Base-by-base conservation (phyloP, 1,139 yeast genomes). In the Yamadazyma dendronema region DNA sequence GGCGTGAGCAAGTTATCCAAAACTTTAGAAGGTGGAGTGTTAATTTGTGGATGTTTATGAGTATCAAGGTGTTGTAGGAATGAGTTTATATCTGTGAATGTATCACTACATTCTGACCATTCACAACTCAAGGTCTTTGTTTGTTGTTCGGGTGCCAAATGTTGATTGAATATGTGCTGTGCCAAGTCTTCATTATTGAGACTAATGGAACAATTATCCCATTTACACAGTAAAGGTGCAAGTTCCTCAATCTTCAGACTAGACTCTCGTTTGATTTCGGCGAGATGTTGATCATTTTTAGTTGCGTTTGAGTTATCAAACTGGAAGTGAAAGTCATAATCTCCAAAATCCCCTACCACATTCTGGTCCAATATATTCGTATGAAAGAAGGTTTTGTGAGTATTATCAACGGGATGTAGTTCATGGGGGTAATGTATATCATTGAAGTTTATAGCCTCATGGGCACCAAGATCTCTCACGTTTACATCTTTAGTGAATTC, bases 91-190 rank as follows among this genome's bases (percentile, higher is more conserved):
- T 79, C 79, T 15, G 61, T 52, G 29, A 84, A 71, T 30, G 67
- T 62, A 52, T 67, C 83, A 36, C 72, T 64, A 67, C 96, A 87
- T 38, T 79, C 71, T 42, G 67, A 63, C 95, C 95, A 86, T 54
- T 81, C 87, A 63, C 96, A 87, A 35, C 62, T 77, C 49, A 49
- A 67, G 9, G 16, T 7, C n/a, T 17, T 36, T 10, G 54, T n/a
- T n/a, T n/a, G 49, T 17, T 65, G 66, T 17, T 54, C 56, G n/a
- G 58, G 60, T 4, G 7, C 9, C 16, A 83, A 54, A 55, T 84
- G 95, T 34, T 70, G 70, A 33, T 70, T 70, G 36, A 77, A 58
- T 16, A 85, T 56, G 54, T 87, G 96, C 37, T 67, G 62, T 43
- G 77, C 68, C 29, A 83, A 59, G 2, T 69, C 71, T 12, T 68